phyloP scores from a whole-genome alignment of 306 rosid genomes.

The Quercus ilex region DNA sequence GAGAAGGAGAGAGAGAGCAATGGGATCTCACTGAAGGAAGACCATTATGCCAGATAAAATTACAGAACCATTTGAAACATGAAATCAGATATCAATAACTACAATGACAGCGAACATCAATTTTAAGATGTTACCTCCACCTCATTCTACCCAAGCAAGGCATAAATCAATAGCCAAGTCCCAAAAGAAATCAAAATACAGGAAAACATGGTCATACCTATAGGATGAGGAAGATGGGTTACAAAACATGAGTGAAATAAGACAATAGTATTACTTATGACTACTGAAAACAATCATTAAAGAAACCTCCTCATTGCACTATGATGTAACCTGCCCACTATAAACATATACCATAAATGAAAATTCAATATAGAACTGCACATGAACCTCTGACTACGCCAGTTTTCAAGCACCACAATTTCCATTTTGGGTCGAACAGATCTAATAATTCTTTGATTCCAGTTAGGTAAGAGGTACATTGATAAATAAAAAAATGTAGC shows the following conservation, averaged over 20 bases:
- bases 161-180: not conserved
- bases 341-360: not conserved
- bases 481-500: not conserved
- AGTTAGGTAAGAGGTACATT: too few species aligned
- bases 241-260: not conserved
- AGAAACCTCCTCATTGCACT: not conserved
- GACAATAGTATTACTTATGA: not conserved
- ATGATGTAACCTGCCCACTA: not conserved
- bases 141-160: not conserved
- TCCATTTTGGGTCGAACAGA: too few species aligned
- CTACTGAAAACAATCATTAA: not conserved
- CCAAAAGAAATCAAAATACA: not conserved
- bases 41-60: not conserved
- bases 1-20: not conserved
- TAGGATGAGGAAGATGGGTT: not conserved
- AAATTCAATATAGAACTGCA: not conserved
- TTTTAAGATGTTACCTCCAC: not conserved
- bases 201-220: not conserved
- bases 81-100: not conserved
- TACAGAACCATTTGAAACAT: slow-evolving; percentile 3
- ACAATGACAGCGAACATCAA: not conserved
- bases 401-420: not conserved
- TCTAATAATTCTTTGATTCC: too few species aligned
- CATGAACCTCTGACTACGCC: not conserved
- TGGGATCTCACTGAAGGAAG: not conserved